A percentile compares a stretch with the other conserved stretches of the same genome.
phyloP scores from a whole-genome alignment of 352 stramenopile genomes.

The Globisporangium abappressorium region DNA sequence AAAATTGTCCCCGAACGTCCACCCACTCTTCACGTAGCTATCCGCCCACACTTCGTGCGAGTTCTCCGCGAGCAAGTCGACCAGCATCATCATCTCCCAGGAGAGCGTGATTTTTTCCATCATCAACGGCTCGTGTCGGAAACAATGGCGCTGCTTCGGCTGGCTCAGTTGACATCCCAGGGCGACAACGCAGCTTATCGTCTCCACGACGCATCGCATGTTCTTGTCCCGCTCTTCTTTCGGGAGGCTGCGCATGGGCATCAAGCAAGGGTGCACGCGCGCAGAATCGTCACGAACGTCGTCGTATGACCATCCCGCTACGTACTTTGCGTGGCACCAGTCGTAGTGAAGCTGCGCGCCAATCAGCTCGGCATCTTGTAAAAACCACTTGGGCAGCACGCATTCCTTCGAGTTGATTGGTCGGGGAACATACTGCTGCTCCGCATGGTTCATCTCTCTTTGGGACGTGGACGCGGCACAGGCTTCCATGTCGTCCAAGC shows the following conservation, averaged over 20 bases:
- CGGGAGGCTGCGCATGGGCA: constrained; percentile 49
- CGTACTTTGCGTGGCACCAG: constrained; percentile 53
- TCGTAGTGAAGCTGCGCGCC: constrained; percentile 64
- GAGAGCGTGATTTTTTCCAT: constrained; percentile 38
- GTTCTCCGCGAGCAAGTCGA: constrained; percentile 70
- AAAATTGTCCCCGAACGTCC: constrained; percentile 35
- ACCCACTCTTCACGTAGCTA: constrained; percentile 41
- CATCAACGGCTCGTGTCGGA: constrained; percentile 22
- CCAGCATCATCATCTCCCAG: constrained; percentile 63
- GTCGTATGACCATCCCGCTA: constrained; percentile 44
- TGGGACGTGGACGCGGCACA: background rate
- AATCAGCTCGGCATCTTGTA: constrained; percentile 27
- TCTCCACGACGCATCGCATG: constrained; percentile 45
- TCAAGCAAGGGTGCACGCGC: constrained; percentile 45
- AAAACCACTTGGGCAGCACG: constrained; percentile 35
- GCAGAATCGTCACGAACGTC: constrained; percentile 34
- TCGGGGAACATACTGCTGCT: constrained; percentile 29
- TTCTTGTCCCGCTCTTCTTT: constrained; percentile 37
- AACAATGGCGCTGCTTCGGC: constrained; percentile 13
- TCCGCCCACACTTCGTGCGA: constrained; percentile 67
- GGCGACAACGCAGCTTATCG: constrained; percentile 57
- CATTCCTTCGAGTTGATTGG: constrained; percentile 34
- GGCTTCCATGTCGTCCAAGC: background rate
- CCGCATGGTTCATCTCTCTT: background rate
- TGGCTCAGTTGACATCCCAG: constrained; percentile 41